Conservation (phyloP, 1,284 basidiomycete genomes). For the Farysia itapuensis region DNA sequence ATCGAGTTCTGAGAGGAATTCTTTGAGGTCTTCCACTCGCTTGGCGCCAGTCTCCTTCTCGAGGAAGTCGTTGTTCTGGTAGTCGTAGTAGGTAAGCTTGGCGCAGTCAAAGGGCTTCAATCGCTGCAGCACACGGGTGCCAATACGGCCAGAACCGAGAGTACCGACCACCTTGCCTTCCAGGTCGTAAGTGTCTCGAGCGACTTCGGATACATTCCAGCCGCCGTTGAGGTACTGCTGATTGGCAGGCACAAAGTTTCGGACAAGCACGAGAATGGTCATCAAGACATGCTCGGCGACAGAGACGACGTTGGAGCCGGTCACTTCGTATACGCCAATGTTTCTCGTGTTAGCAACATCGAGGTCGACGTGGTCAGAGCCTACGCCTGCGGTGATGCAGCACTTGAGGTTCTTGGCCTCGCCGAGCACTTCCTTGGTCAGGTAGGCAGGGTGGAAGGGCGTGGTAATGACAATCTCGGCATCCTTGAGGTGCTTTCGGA, state of each 20-base stretch:
- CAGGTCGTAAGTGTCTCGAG: conserved; percentile 70
- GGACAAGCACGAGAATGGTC: conserved; percentile 79
- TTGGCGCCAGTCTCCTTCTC: conserved; percentile 73
- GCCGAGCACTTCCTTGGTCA: conserved; percentile 75
- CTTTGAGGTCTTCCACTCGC: conserved; percentile 79
- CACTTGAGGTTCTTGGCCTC: conserved; percentile 88
- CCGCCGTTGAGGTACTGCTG: conserved; percentile 30
- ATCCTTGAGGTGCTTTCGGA: conserved; percentile 84
- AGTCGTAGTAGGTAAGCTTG: conserved; percentile 91
- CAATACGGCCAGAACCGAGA: conserved; percentile 69
- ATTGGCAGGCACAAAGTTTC: conserved; percentile 82
- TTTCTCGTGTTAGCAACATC: conserved; percentile 80
- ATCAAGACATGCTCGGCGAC: conserved; percentile 88
- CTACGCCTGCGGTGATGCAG: conserved; percentile 90
- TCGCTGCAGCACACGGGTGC: conserved; percentile 72
- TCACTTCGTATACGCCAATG: conserved; percentile 75
- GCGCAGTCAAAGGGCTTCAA: conserved; percentile 84
- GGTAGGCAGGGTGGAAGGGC: conserved; percentile 79
- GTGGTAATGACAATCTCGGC: conserved; percentile 70
- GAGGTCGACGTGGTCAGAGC: conserved; percentile 83
- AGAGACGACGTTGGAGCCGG: conserved; percentile 72
- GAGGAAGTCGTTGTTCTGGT: conserved; percentile 73
- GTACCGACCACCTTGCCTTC: conserved; percentile 84
- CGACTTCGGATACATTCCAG: conserved; percentile 58
- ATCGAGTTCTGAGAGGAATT: conserved; percentile 77